phyloP scores from a whole-genome alignment of 2,329 filamentous ascomycete species.

The Anthostomella pinea region DNA sequence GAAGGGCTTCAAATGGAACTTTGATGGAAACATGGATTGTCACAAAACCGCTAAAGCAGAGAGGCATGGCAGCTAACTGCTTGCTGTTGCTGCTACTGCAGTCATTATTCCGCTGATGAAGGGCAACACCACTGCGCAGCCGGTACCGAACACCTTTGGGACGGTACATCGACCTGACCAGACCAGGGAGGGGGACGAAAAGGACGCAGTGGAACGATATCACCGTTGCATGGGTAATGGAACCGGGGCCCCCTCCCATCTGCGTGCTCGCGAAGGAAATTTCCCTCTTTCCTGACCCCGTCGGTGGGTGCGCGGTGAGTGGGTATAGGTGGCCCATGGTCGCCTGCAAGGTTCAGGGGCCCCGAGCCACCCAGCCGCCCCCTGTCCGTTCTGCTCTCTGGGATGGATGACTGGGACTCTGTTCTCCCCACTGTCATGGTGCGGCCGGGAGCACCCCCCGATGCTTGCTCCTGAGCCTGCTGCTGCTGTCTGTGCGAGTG shows the following conservation, averaged over 20 bases:
- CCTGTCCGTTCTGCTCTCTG: constrained; percentile 1
- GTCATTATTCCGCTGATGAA: no score
- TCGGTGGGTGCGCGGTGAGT: constrained; percentile 6
- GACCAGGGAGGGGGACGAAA: constrained; percentile 10
- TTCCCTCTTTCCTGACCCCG: constrained; percentile 4
- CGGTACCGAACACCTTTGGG: constrained; percentile 1
- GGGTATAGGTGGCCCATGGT: constrained; percentile 3
- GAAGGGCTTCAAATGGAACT: constrained; percentile 4
- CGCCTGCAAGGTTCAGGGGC: constrained; percentile 20
- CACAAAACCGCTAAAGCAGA: neutral
- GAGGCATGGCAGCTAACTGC: neutral
- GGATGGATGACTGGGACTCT: constrained; percentile 4
- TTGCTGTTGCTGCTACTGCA: neutral
- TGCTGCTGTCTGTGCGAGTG: no score
- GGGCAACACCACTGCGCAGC: no score
- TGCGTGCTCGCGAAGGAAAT: constrained; percentile 2
- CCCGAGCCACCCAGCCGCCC: constrained; percentile 3
- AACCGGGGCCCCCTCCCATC: constrained; percentile 1
- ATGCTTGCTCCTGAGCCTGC: neutral
- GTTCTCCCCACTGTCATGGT: constrained; percentile 2
- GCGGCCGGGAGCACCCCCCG: constrained; percentile 1
- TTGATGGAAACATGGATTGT: constrained; percentile 8
- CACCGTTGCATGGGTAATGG: constrained; percentile 15
- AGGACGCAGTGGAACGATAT: constrained; percentile 18
- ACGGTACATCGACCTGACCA: neutral